phyloP scores from a whole-genome alignment of 768 basidiomycete genomes.

The Mrakia frigida region DNA sequence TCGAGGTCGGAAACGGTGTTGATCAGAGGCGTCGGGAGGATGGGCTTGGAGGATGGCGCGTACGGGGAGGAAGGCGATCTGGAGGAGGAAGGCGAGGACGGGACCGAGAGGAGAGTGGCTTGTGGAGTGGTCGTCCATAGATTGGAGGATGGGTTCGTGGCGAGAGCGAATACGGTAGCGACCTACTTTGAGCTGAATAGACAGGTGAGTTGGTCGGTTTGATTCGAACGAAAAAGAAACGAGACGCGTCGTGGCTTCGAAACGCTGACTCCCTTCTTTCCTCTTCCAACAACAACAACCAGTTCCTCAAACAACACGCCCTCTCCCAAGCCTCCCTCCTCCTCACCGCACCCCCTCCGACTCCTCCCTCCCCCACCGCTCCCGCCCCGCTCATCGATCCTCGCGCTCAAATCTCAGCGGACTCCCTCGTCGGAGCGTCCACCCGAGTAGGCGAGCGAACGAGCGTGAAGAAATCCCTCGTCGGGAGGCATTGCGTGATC shows the following conservation, averaged over 20 bases:
- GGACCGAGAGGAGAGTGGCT: constrained; percentile 45
- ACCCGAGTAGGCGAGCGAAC: constrained; percentile 75
- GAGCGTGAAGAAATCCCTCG: constrained; percentile 69
- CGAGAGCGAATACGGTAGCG: constrained; percentile 70
- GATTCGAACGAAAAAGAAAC: too few relatives aligned
- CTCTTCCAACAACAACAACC: neutral
- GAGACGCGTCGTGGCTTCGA: too few relatives aligned
- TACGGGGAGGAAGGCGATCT: constrained; percentile 28
- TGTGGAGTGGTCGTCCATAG: constrained; percentile 62
- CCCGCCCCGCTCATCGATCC: constrained; percentile 66
- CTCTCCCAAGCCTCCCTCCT: constrained; percentile 2
- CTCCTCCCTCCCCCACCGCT: constrained; percentile 19
- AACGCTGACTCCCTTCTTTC: neutral
- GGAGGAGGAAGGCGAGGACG: constrained; percentile 35
- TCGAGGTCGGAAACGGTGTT: constrained; percentile 2
- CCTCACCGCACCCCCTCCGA: neutral
- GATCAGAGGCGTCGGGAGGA: neutral
- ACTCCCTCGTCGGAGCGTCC: constrained; percentile 74
- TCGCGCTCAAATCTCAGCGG: constrained; percentile 74
- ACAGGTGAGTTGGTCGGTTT: constrained; percentile 58
- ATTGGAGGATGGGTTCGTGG: constrained; percentile 54
- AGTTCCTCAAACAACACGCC: constrained; percentile 36
- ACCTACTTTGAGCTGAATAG: constrained; percentile 75
- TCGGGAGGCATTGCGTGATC: constrained; percentile 77
- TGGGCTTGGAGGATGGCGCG: constrained; percentile 16